Percentiles rank a stretch among this genome's conserved stretches.
Conservation (phyloP, 2,329 filamentous ascomycete species). For the Neopestalotiopsis sp. region DNA sequence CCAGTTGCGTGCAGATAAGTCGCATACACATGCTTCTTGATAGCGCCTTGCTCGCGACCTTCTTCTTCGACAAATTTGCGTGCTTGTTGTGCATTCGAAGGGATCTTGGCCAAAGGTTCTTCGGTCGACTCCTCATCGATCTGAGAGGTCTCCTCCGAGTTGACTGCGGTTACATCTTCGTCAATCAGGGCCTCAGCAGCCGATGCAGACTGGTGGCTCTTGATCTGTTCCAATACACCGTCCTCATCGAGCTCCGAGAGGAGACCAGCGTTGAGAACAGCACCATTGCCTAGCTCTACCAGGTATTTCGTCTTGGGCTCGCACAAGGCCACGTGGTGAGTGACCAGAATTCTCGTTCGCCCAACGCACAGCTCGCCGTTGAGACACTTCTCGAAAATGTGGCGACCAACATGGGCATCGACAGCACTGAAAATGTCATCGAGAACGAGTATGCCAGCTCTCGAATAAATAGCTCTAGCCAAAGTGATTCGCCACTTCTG, state of each 20-base stretch:
- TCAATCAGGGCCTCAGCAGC: slow-evolving; percentile 52
- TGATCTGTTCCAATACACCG: slow-evolving; percentile 61
- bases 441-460: slow-evolving; percentile 75
- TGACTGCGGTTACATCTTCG: slow-evolving; percentile 56
- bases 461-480: slow-evolving; percentile 79
- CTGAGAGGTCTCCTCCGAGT: slow-evolving; percentile 56
- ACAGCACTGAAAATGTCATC: slow-evolving; percentile 87
- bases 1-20: slow-evolving; percentile 72
- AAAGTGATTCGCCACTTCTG: slow-evolving; percentile 85
- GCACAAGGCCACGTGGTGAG: slow-evolving; percentile 77
- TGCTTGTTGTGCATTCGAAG: slow-evolving; percentile 51
- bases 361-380: slow-evolving; percentile 71
- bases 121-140: slow-evolving; percentile 42
- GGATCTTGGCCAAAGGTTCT: slow-evolving; percentile 52
- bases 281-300: slow-evolving; percentile 74
- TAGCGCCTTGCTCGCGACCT: slow-evolving; percentile 70
- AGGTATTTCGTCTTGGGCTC: slow-evolving; percentile 75
- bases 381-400: slow-evolving; percentile 78
- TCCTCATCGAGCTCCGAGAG: slow-evolving; percentile 67
- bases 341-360: slow-evolving; percentile 79
- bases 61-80: slow-evolving; percentile 82
- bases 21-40: slow-evolving; percentile 70
- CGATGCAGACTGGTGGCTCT: slow-evolving; percentile 49
- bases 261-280: slow-evolving; percentile 66
- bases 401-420: slow-evolving; percentile 80